phyloP scores from a whole-genome alignment of 176 grass and related monocot genomes.

The Elaeis guineensis region DNA sequence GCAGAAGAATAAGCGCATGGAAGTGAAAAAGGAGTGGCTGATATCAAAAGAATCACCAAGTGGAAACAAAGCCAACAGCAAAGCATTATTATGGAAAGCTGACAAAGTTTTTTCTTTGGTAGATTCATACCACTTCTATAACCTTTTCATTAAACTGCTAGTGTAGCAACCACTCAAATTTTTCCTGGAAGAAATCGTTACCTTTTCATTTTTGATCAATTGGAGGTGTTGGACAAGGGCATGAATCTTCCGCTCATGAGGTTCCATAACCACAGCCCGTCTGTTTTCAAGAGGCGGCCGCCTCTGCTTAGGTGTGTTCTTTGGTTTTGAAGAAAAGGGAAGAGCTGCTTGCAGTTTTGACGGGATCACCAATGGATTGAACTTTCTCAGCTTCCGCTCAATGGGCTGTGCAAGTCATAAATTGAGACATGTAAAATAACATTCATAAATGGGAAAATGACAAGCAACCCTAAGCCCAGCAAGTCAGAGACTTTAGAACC shows the following conservation, averaged over 20 bases:
- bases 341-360: constrained; percentile 64
- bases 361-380: constrained; percentile 73
- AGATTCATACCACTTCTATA: too few species aligned
- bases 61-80: too few species aligned
- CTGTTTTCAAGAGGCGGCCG: constrained; percentile 28
- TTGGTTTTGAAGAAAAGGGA: constrained; percentile 77
- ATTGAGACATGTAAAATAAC: too few species aligned
- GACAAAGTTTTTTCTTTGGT: too few species aligned
- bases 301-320: constrained; percentile 40
- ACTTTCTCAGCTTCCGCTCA: constrained; percentile 73
- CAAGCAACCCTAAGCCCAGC: too few species aligned
- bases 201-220: constrained; percentile 75
- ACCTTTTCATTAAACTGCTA: too few species aligned
- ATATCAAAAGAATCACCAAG: constrained; percentile 8
- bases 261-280: constrained; percentile 64
- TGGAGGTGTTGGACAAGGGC: constrained; percentile 53
- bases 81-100: too few species aligned
- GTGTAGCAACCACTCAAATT: background rate
- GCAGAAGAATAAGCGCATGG: too few species aligned
- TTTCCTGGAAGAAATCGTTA: constrained; percentile 4
- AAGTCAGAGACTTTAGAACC: constrained; percentile 22
- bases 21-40: too few species aligned
- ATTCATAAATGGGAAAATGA: too few species aligned
- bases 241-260: constrained; percentile 36
- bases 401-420: constrained; percentile 34